These are phyloP conservation scores for Ceratocystis variospora DNA, from an alignment of 2,329 filamentous ascomycete genomes.

Conservation along the genomic window DNA sequence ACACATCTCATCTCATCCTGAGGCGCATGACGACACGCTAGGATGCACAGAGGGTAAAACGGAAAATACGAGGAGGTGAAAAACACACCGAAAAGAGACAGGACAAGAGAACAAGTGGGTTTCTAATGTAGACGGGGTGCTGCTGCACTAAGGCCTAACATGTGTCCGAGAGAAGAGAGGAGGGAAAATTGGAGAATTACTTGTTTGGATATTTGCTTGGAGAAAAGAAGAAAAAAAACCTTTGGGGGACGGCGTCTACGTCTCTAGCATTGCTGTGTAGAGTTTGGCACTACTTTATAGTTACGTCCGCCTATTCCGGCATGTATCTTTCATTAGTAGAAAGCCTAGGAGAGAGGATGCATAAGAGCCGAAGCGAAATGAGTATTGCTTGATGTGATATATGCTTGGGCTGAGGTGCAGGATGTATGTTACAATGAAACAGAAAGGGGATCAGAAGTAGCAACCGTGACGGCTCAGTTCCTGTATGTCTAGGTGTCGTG, in stretches of 20 bases:
- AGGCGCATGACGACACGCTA: not conserved
- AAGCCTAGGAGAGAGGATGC: not conserved
- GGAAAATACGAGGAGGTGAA: not conserved
- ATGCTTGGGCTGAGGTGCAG: constrained; percentile 4
- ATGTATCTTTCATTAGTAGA: not conserved
- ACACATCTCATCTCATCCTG: not conserved
- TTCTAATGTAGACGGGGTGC: too few species aligned
- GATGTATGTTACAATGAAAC: not conserved
- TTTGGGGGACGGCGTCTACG: not conserved
- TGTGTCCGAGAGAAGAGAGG: not conserved
- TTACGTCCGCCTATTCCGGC: not conserved
- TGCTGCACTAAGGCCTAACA: not conserved
- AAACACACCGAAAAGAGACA: not conserved
- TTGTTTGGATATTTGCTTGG: not conserved
- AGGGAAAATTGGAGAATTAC: not conserved
- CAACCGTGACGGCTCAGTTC: too few species aligned
- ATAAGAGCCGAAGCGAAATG: too few species aligned
- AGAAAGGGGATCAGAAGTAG: not conserved
- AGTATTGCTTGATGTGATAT: not conserved
- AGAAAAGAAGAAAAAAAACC: not conserved
- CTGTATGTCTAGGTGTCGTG: too few species aligned
- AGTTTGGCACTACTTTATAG: not conserved
- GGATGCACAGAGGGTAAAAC: not conserved
- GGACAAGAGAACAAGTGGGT: too few species aligned
- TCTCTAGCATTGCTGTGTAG: too few species aligned